Evolutionary conservation across 352 stramenopile species (phyloP), one percentile per base, ranked within the genome.

Genomic region (Pythium oligandrum): DNA sequence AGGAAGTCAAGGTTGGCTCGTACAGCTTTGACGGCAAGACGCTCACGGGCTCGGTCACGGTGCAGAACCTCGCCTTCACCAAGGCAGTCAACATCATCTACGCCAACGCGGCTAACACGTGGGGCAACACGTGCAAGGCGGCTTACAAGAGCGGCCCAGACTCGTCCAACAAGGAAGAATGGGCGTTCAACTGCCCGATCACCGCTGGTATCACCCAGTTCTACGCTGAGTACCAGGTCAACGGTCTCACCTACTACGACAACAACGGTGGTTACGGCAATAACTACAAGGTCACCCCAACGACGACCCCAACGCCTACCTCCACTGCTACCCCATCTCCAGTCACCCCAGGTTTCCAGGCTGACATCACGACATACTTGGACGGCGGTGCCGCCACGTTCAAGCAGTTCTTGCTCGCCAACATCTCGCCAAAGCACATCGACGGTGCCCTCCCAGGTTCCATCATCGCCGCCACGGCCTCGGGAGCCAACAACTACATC

Each of bases 151-250:
- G 56, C 44, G 48, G 56, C 6, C 56, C 56, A 10, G 50, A 63
- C 49, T 46, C 56, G 42, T 45, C 30, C 36, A 63, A 53, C 56
- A 42, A 55, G n/a, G 56, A 63, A 30, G 44, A 54, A 11, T 64
- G 57, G 57, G 48, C 43, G 30, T 63, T 63, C 56, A 63, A 53
- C 48, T 63, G 57, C 30, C 44, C 57, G 7, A 59, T 64, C 51
- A 44, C 17, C 39, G 39, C 44, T 0, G 57, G 57, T 12, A 59
- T 64, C 51, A 32, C 50, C n/a, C 58, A 65, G 52, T 65, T 65
- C 47, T 65, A 65, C 47, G 52, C 60, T 12, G 58, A 65, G 51
- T 65, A 65, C 58, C 55, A 61, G 40, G 52, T 60, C 8, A 65
- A 65, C 40, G 52, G 58, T 17, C 17, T 39, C 47, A 65, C 51